A percentile compares a stretch with the other conserved stretches of the same genome.
phyloP scores from a whole-genome alignment of 2,329 filamentous ascomycete species.

The Plenodomus biglobosus region DNA sequence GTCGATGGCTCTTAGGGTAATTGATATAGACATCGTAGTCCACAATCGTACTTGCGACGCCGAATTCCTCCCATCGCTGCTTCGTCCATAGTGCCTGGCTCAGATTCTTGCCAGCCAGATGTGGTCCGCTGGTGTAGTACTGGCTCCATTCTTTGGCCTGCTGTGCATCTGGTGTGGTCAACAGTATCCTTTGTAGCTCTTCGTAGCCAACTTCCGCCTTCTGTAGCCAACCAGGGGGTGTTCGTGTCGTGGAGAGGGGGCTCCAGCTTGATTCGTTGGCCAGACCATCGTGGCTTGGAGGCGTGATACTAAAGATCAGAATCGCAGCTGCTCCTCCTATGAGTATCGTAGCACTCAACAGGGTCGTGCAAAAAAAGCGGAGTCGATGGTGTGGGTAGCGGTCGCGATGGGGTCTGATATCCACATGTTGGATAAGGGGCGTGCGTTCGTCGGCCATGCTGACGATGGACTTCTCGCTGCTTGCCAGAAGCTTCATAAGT shows the following conservation, averaged over 20 bases:
- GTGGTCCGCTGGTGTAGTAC: slow-evolving; percentile 55
- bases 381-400: slow-evolving; percentile 57
- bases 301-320: slow-evolving; percentile 43
- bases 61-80: slow-evolving; percentile 53
- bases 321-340: slow-evolving; percentile 43
- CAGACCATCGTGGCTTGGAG: slow-evolving; percentile 36
- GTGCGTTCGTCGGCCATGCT: slow-evolving; percentile 60
- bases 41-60: slow-evolving; percentile 50
- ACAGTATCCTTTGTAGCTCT: slow-evolving; percentile 58
- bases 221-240: slow-evolving; percentile 46
- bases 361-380: slow-evolving; percentile 67
- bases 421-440: slow-evolving; percentile 67
- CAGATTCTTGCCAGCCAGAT: slow-evolving; percentile 55
- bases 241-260: slow-evolving; percentile 23
- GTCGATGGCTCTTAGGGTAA: slow-evolving; percentile 52
- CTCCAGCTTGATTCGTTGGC: slow-evolving; percentile 11
- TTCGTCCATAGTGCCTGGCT: slow-evolving; percentile 56
- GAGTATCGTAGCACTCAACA: slow-evolving; percentile 45
- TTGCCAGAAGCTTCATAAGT: slow-evolving; percentile 17
- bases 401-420: slow-evolving; percentile 55
- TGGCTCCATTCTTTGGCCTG: slow-evolving; percentile 54
- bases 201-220: slow-evolving; percentile 54
- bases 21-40: slow-evolving; percentile 57
- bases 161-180: slow-evolving; percentile 55
- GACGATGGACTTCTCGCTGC: slow-evolving; percentile 28